Conservation (phyloP, 306 rosid species). For the Cucumis melo region DNA sequence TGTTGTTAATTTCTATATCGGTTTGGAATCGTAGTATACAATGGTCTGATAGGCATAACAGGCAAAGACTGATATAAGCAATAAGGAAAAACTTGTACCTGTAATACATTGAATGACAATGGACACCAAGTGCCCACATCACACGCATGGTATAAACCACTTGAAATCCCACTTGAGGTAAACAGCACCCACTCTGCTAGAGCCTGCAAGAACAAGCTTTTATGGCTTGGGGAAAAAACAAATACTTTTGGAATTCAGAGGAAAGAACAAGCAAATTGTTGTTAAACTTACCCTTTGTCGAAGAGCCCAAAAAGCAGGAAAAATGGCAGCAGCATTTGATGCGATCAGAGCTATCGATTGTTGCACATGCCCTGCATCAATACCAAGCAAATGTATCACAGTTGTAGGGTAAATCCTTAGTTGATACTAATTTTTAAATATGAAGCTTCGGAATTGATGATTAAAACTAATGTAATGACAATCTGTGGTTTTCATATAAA, state of each 20-base stretch:
- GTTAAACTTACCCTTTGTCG: conserved; percentile 49
- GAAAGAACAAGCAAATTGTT: not conserved
- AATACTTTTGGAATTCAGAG: not conserved
- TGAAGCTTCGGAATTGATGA: not conserved
- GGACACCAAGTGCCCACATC: conserved; percentile 97
- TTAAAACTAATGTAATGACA: not conserved
- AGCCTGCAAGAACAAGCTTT: conserved; percentile 46
- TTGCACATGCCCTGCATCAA: conserved; percentile 39
- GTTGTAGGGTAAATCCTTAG: not conserved
- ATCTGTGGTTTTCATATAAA: not conserved
- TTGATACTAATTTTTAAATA: not conserved
- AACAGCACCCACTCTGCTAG: conserved; percentile 74
- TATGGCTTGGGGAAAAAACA: not conserved
- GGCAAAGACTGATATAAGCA: not conserved
- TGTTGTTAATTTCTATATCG: no score
- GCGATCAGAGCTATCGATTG: conserved; percentile 73
- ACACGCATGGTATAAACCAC: conserved; percentile 90
- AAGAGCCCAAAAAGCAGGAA: conserved; percentile 93
- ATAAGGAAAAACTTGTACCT: conserved; percentile 34
- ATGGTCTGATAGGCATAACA: not conserved
- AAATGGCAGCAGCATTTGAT: conserved; percentile 74
- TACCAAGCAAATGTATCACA: not conserved
- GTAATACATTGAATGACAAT: conserved; percentile 49
- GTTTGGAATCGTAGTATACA: not conserved
- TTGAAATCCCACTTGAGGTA: conserved; percentile 78